Evolutionary conservation across 2,329 filamentous ascomycete genomes (phyloP).

Genomic region (Alternaria burnsii): DNA sequence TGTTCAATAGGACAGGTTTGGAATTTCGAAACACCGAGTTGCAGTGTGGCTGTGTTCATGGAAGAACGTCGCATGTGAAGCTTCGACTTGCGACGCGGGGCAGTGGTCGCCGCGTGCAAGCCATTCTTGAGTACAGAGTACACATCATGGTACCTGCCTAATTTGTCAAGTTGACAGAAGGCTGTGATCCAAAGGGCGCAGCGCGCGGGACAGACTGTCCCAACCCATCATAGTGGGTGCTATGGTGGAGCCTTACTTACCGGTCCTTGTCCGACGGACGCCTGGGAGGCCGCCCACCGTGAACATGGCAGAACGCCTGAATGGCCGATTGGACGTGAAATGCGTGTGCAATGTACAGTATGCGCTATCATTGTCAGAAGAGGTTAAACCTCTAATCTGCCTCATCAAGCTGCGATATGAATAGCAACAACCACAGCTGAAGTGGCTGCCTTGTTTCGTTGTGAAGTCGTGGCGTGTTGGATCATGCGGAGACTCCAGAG

Average conservation of each 20-base stretch:
- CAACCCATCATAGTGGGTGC: background rate
- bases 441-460: conserved; percentile 30
- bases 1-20: background rate
- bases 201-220: background rate
- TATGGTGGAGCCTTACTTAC: background rate
- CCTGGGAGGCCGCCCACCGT: conserved; percentile 16
- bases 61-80: background rate
- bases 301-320: background rate
- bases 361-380: conserved; percentile 5
- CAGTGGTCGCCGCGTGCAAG: background rate
- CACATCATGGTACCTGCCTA: conserved; percentile 4
- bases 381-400: conserved; percentile 37
- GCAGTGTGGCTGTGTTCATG: background rate
- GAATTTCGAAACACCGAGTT: background rate
- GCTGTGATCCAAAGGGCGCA: background rate
- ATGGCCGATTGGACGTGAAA: conserved; percentile 1
- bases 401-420: conserved; percentile 10
- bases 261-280: conserved; percentile 4
- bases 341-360: background rate
- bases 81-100: conserved; percentile 10
- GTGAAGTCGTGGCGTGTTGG: conserved; percentile 18
- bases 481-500: conserved; percentile 15
- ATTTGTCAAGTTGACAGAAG: background rate
- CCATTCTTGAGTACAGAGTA: background rate
- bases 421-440: conserved; percentile 25